phyloP scores from a whole-genome alignment of 345 rosid genomes.

The Citrus cavaleriei region DNA sequence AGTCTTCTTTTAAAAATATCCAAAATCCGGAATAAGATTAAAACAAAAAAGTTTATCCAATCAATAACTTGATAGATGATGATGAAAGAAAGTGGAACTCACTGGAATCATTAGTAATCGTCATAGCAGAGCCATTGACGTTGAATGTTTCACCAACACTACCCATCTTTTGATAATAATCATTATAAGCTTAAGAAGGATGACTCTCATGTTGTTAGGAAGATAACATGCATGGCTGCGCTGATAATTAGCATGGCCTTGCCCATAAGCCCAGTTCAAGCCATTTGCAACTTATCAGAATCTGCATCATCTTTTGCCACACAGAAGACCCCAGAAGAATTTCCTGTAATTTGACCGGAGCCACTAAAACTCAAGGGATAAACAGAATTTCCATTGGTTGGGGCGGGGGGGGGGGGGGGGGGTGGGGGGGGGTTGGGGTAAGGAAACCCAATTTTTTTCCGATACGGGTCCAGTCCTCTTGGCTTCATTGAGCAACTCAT shows the following conservation, averaged over 20 bases:
- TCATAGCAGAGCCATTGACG: slow-evolving; percentile 69
- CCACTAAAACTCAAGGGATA: slow-evolving; percentile 53
- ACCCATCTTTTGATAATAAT: slow-evolving; percentile 80
- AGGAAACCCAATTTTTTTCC: slow-evolving; percentile 33
- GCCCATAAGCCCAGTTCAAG: slow-evolving; percentile 95
- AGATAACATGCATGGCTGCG: slow-evolving; percentile 47
- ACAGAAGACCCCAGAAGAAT: slow-evolving; percentile 59
- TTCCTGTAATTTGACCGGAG: slow-evolving; percentile 28
- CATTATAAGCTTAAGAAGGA: slow-evolving; percentile 87
- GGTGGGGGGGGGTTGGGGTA: too few relatives aligned
- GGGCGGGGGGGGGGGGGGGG: fast-evolving
- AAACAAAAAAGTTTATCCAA: background rate
- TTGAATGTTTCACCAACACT: slow-evolving; percentile 78
- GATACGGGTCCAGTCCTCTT: slow-evolving; percentile 67
- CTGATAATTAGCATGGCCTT: slow-evolving; percentile 86
- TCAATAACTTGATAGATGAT: slow-evolving; percentile 4
- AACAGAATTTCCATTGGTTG: slow-evolving; percentile 53
- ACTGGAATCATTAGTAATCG: slow-evolving; percentile 68
- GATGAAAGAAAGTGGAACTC: slow-evolving; percentile 27
- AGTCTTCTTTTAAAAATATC: background rate
- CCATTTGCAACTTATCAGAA: slow-evolving; percentile 60
- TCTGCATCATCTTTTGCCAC: slow-evolving; percentile 71
- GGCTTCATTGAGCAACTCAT: slow-evolving; percentile 90
- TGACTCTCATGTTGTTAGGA: slow-evolving; percentile 63
- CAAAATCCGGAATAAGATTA: background rate